phyloP scores from a whole-genome alignment of 192 early-diverging fungal genomes.

The Mortierella alpina region DNA sequence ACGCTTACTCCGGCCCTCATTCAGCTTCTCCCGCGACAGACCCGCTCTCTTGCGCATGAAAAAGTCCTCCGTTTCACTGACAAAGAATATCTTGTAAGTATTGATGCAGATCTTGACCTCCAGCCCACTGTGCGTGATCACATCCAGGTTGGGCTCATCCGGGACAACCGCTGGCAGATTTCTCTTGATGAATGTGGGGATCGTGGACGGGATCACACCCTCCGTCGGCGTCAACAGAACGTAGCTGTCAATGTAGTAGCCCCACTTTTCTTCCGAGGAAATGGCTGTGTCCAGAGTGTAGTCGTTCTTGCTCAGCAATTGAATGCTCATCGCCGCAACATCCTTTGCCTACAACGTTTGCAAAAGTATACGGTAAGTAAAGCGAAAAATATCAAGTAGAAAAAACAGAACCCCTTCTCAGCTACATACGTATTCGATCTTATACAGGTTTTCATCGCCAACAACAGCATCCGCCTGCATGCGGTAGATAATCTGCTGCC shows the following conservation, averaged over 20 bases:
- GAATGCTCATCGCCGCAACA: conserved; percentile 80
- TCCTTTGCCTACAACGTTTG: conserved; percentile 52
- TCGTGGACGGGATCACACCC: conserved; percentile 67
- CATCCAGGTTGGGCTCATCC: conserved; percentile 54
- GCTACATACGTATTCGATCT: conserved; percentile 81
- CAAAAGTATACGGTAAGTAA: conserved; percentile 1
- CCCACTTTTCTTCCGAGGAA: conserved; percentile 93
- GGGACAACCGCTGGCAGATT: conserved; percentile 59
- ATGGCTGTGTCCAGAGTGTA: conserved; percentile 82
- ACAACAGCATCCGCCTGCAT: conserved; percentile 77
- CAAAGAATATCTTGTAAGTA: conserved; percentile 98
- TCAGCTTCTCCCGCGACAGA: conserved; percentile 16
- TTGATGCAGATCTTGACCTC: conserved; percentile 98
- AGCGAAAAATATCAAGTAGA: not conserved
- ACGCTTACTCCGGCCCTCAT: conserved; percentile 23
- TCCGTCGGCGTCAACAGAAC: conserved; percentile 89
- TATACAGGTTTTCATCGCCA: conserved; percentile 84
- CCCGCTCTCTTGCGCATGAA: conserved; percentile 66
- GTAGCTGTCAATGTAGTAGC: conserved; percentile 95
- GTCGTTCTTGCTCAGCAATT: conserved; percentile 91
- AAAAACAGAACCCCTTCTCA: not conserved
- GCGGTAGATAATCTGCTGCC: conserved; percentile 77
- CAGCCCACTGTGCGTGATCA: conserved; percentile 69
- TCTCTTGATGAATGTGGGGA: conserved; percentile 82
- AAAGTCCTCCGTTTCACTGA: conserved; percentile 93